These are phyloP conservation scores for Aphanomyces euteiches DNA, from an alignment of 352 stramenopile genomes.

Conservation along the genomic window DNA sequence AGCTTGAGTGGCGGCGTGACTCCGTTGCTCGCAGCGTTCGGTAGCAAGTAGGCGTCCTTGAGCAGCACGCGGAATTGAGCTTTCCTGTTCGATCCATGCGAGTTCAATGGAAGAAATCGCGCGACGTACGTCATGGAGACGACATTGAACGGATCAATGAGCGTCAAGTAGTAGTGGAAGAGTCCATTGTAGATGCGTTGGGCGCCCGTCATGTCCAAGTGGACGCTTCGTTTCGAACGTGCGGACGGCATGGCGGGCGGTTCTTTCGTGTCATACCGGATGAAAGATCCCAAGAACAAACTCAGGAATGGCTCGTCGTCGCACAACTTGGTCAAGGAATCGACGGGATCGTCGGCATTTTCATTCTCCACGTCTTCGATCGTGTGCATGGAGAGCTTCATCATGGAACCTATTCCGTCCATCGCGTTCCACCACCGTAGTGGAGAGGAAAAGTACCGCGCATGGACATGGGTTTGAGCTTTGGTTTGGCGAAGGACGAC, in stretches of 20 bases:
- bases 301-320: constrained; percentile 27
- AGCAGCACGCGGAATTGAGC: constrained; percentile 59
- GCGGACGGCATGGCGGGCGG: constrained; percentile 21
- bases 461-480: constrained; percentile 25
- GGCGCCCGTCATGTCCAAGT: constrained; percentile 54
- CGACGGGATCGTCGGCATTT: constrained; percentile 45
- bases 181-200: constrained; percentile 64
- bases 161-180: constrained; percentile 62
- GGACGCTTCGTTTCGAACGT: constrained; percentile 34
- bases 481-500: constrained; percentile 48
- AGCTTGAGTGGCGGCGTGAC: constrained; percentile 45
- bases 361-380: constrained; percentile 66
- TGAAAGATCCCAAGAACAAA: constrained; percentile 28
- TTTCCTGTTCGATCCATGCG: constrained; percentile 39
- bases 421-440: no score
- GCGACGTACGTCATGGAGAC: constrained; percentile 35
- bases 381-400: constrained; percentile 33
- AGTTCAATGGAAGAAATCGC: neutral
- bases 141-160: constrained; percentile 47
- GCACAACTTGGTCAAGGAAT: constrained; percentile 1
- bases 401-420: neutral
- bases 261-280: constrained; percentile 32
- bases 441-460: neutral
- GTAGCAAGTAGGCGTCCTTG: constrained; percentile 39
- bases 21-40: constrained; percentile 10